phyloP scores from a whole-genome alignment of 1,139 yeast species.

The Petasospora fabianii region DNA sequence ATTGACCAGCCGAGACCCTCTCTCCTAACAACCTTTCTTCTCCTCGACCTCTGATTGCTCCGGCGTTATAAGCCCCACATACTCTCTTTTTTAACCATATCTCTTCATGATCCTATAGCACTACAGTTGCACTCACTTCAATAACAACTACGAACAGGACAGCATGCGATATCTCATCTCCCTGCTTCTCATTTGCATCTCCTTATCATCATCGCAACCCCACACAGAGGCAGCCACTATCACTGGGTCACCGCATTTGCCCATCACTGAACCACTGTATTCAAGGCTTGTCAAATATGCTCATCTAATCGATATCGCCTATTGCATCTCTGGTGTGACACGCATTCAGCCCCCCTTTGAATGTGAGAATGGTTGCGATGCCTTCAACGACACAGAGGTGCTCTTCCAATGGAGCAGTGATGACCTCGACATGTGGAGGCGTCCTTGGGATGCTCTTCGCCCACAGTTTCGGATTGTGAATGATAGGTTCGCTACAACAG shows the following conservation, averaged over 20 bases:
- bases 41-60: too few relatives aligned
- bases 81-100: background rate
- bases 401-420: slow-evolving; percentile 46
- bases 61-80: too few relatives aligned
- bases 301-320: slow-evolving; percentile 46
- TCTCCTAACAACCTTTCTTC: too few relatives aligned
- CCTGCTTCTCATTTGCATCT: background rate
- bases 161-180: background rate
- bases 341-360: slow-evolving; percentile 40
- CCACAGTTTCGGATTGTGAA: slow-evolving; percentile 2
- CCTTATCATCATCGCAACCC: background rate
- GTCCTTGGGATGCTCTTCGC: background rate
- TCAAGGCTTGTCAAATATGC: slow-evolving; percentile 28
- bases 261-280: slow-evolving; percentile 12
- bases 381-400: slow-evolving; percentile 41
- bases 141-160: background rate
- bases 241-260: slow-evolving; percentile 1
- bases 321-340: slow-evolving; percentile 41
- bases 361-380: slow-evolving; percentile 42
- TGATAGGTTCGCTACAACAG: slow-evolving; percentile 31
- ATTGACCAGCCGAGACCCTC: background rate
- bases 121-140: background rate
- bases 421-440: slow-evolving; percentile 11
- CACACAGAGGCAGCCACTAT: background rate
- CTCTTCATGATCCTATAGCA: too few relatives aligned